Conservation (phyloP, 495 filamentous ascomycete species). For the Mycothermus thermophilus region DNA sequence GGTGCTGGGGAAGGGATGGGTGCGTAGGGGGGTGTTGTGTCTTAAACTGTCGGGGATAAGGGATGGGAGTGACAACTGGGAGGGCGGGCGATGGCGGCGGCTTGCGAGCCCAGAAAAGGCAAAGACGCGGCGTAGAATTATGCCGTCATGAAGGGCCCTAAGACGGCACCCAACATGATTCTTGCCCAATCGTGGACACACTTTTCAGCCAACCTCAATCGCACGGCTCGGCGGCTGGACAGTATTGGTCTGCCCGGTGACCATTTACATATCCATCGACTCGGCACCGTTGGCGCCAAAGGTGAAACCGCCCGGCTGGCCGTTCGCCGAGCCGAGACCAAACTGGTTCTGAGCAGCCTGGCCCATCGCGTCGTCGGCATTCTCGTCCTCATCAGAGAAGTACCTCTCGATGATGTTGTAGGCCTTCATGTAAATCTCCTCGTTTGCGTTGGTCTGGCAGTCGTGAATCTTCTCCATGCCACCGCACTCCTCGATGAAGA, state of each 20-base stretch:
- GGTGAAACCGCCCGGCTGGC: slow-evolving; percentile 47
- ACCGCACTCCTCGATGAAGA: slow-evolving; percentile 97
- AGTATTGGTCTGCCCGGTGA: too few species aligned
- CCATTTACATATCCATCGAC: slow-evolving; percentile 95
- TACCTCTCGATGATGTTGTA: slow-evolving; percentile 99
- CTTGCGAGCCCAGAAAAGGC: too few species aligned
- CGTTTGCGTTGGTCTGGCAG: slow-evolving; percentile 99
- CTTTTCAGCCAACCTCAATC: too few species aligned
- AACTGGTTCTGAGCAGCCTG: slow-evolving; percentile 54
- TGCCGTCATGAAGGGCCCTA: too few species aligned
- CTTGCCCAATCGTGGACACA: too few species aligned
- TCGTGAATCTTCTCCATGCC: slow-evolving; percentile 99
- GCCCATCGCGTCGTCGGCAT: slow-evolving; percentile 49
- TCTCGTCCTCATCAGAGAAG: slow-evolving; percentile 96
- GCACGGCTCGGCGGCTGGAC: too few species aligned
- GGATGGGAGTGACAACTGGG: slow-evolving; percentile 9
- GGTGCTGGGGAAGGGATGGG: slow-evolving; percentile 10
- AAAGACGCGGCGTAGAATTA: too few species aligned
- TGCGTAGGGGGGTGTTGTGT: slow-evolving; percentile 7
- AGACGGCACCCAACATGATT: too few species aligned
- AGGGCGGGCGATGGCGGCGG: slow-evolving; percentile 15
- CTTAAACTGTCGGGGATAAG: slow-evolving; percentile 3
- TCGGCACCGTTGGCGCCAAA: slow-evolving; percentile 53
- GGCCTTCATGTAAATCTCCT: slow-evolving; percentile 99
- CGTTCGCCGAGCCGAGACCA: slow-evolving; percentile 65